Percentiles rank a stretch among this genome's conserved stretches.
Evolutionary conservation across 495 filamentous ascomycete genomes (phyloP).

Genomic region (Diplogelasinospora grovesii): DNA sequence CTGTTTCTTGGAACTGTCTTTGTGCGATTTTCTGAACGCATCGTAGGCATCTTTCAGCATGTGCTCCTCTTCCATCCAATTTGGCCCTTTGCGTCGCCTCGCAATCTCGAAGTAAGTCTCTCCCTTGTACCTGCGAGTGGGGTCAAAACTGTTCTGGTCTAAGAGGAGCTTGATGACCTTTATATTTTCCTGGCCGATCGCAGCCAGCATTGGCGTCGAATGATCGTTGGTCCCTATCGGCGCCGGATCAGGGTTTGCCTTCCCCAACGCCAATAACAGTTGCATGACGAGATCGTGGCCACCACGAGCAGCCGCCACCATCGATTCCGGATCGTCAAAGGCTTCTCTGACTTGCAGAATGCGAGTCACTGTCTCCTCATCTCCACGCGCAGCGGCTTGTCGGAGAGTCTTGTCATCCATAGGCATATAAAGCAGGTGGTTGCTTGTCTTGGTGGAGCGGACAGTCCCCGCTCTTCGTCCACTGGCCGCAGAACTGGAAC

Average conservation of each 20-base stretch:
- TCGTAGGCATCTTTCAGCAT: slow-evolving; percentile 76
- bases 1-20: slow-evolving; percentile 34
- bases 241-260: slow-evolving; percentile 71
- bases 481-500: slow-evolving; percentile 22
- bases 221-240: slow-evolving; percentile 51
- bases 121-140: slow-evolving; percentile 62
- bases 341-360: slow-evolving; percentile 69
- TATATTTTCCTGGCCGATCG: slow-evolving; percentile 84
- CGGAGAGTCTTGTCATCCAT: slow-evolving; percentile 64
- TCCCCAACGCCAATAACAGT: slow-evolving; percentile 74
- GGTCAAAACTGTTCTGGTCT: slow-evolving; percentile 70
- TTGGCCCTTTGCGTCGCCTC: slow-evolving; percentile 68
- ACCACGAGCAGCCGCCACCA: slow-evolving; percentile 86
- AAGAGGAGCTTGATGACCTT: slow-evolving; percentile 75
- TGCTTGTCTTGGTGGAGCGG: slow-evolving; percentile 48
- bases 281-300: slow-evolving; percentile 84
- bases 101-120: slow-evolving; percentile 81
- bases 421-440: slow-evolving; percentile 49
- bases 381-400: slow-evolving; percentile 74
- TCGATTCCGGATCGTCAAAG: slow-evolving; percentile 68
- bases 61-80: slow-evolving; percentile 85
- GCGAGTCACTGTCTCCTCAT: slow-evolving; percentile 68
- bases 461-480: slow-evolving; percentile 38
- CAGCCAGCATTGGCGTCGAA: slow-evolving; percentile 87
- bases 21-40: slow-evolving; percentile 45